Evolutionary conservation across 2,329 filamentous ascomycete genomes (phyloP), one percentile per base, ranked within the genome.

Genomic region (Fusarium palustre): DNA sequence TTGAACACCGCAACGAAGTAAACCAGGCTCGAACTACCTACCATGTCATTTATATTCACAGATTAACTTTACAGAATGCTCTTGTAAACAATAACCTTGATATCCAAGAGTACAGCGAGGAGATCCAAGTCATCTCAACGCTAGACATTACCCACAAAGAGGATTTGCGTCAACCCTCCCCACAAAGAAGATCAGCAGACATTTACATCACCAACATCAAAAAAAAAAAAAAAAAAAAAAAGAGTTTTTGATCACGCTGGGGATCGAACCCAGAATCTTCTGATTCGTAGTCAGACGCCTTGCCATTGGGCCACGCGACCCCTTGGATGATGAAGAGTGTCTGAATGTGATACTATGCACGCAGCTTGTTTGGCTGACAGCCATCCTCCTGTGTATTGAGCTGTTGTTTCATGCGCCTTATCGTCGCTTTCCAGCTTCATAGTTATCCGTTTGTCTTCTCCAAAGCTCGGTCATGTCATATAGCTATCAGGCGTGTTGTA

Each of bases 281-380:
- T 76, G 74, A 75, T 76, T 76, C 74, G 74, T 74, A 76, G 74
- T 74, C 74, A 76, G 74, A 75, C 73, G 73, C 74, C 74, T 74
- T 76, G 74, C 74, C 74, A 75, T 75, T 75, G 69, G 72, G 72
- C 72, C 72, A 74, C 72, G 72, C 63, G 54, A 70, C 67, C 67
- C 67, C 67, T 47, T 59, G 22, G 10, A 16, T 59, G 13, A 18
- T 64, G 4, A 24, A 13, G 0, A 20, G 4, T 1, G 36, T 39
- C 36, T 22, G 4, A 7, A 39, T 39, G 13, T 39, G 36, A 6
- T 5, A 0, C 7, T 39, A 39, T 39, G 12, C 6, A 7, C n/a
- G 7, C 22, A 4, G 18, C 3, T 39, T 13, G 7, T 7, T 3
- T 8, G 36, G 12, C 20, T 39, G 12, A 20, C 36, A 13, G 13